Base-by-base conservation (phyloP, 257 asterid genomes). In the Przewalskia tangutica region DNA sequence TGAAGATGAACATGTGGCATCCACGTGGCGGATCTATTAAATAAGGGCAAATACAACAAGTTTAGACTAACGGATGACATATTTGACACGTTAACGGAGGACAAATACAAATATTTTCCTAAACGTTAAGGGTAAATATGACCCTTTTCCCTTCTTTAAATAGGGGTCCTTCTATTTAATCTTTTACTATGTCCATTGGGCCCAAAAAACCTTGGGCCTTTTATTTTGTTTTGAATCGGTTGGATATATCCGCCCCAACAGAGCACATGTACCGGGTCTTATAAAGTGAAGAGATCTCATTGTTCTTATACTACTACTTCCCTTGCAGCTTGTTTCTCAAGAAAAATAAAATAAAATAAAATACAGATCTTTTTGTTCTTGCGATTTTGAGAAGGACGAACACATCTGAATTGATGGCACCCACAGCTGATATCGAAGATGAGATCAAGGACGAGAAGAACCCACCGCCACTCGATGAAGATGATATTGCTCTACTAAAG, bases 391-490 rank as follows among this genome's bases (percentile, higher is more conserved):
- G 48, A 10, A 84, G 60, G 62, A 63, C 5, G 5, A 42, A 81
- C n/a, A 34, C 23, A 80, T 64, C 77, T 80, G 36, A 38, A 84
- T 70, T 59, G 1, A 87, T 84, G 88, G 86, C 87, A 62, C 86
- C 89, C 4, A 46, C 90, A 9, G 73, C 88, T 2, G 95, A 92
- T 9, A 84, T 88, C 16, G 97, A 94, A 46, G 95, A 94, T 67
- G 95, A 91, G 86, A 91, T 93, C 91, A 93, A 90, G 90, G 97
- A 94, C 89, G 97, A 94, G 96, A 93, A 94, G 90, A 94, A 93
- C 81, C 97, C 97, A 13, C 88, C 88, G 59, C 97, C 98, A 14
- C 94, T 93, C 32, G 98, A 94, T 75, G 98, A 94, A 78, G 98
- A 90, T 76, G 98, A 94, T 83, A 94, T 94, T 40, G 97, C 98